A percentile compares a stretch with the other conserved stretches of the same genome.
Evolutionary conservation across 2,329 filamentous ascomycete genomes (phyloP).

Genomic region (Aspergillus ruber): DNA sequence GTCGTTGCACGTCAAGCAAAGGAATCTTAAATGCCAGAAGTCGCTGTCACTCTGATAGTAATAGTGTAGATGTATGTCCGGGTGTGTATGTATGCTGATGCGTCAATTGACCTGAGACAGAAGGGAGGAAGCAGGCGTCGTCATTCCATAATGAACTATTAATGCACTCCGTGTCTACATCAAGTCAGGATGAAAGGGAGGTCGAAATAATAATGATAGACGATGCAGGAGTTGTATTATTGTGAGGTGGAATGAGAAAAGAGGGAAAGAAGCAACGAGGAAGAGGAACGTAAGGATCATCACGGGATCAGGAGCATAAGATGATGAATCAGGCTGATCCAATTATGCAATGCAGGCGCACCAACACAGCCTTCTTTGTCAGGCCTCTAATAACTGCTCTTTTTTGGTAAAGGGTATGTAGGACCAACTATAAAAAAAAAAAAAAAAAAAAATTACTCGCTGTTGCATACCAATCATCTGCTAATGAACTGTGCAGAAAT

Average conservation of each 20-base stretch:
- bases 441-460: no score
- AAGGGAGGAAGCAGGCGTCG: neutral
- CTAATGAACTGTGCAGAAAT: no score
- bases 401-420: no score
- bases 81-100: neutral
- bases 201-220: neutral
- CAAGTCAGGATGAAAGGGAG: neutral
- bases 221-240: neutral
- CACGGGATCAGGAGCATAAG: constrained; percentile 10
- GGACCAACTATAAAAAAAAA: no score
- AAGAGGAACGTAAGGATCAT: constrained; percentile 1
- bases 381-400: no score
- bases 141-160: neutral
- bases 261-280: constrained; percentile 1
- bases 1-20: no score
- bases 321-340: constrained; percentile 1
- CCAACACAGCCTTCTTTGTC: no score
- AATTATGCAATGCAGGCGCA: neutral
- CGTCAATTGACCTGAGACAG: neutral
- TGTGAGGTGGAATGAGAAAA: neutral
- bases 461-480: no score
- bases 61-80: no score
- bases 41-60: no score
- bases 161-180: neutral
- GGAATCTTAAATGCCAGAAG: no score